A percentile compares a stretch with the other conserved stretches of the same genome.
phyloP scores from a whole-genome alignment of 257 asterid species.

The Penstemon barbatus region DNA sequence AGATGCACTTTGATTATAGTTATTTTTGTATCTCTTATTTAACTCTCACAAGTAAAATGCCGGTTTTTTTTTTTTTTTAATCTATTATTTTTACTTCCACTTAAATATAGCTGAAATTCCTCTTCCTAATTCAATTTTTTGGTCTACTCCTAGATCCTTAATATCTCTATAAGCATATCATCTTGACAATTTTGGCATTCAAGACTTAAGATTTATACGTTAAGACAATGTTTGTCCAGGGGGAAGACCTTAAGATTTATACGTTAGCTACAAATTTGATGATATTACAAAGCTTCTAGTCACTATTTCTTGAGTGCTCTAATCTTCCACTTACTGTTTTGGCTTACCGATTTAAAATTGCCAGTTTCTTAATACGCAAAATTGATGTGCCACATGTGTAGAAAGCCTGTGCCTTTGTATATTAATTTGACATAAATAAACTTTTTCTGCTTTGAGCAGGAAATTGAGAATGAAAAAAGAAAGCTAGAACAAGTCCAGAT shows the following conservation, averaged over 20 bases:
- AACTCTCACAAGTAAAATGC: not conserved
- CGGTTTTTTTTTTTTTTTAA: not conserved
- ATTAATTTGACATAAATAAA: conserved; percentile 1
- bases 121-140: not conserved
- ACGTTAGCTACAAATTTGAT: not conserved
- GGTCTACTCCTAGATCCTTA: conserved; percentile 3
- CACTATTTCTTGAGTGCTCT: not conserved
- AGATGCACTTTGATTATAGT: not conserved
- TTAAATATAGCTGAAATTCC: not conserved
- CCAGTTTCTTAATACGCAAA: not conserved
- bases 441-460: conserved; percentile 49
- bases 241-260: too few species aligned
- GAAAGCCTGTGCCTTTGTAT: not conserved
- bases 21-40: not conserved
- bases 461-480: conserved; percentile 78
- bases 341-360: not conserved
- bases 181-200: not conserved
- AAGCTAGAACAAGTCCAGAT: conserved; percentile 74
- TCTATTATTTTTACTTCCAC: not conserved
- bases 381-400: not conserved
- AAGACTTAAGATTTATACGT: not conserved
- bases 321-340: not conserved
- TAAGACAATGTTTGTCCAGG: too few species aligned
- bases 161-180: too few species aligned
- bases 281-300: not conserved